phyloP scores from a whole-genome alignment of 805 yeast genomes.

The Lachancea cidri region DNA sequence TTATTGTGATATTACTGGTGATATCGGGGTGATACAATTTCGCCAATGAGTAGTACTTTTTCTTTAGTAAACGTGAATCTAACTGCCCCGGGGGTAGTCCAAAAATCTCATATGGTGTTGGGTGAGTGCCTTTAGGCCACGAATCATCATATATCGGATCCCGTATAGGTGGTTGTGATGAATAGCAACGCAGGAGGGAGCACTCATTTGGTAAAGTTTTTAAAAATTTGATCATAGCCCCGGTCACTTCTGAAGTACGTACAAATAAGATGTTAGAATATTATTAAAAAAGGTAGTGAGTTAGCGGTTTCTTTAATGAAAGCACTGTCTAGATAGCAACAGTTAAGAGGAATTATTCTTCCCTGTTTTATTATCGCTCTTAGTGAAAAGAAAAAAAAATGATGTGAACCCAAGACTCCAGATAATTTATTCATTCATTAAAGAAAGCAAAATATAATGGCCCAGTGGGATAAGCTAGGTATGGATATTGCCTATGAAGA shows the following conservation, averaged over 20 bases:
- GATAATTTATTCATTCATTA: neutral
- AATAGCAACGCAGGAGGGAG: neutral
- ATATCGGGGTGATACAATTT: constrained; percentile 82
- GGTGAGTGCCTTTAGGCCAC: constrained; percentile 57
- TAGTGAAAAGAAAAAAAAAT: neutral
- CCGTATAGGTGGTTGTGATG: neutral
- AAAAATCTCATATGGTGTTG: constrained; percentile 71
- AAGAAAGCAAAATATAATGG: constrained; percentile 11
- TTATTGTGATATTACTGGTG: constrained; percentile 27
- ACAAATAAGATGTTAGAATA: too few species aligned
- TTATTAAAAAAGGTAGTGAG: too few species aligned
- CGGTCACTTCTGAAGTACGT: too few species aligned
- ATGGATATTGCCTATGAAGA: constrained; percentile 67
- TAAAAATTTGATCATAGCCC: neutral
- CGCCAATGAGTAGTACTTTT: constrained; percentile 54
- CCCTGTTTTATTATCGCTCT: neutral
- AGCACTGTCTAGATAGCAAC: too few species aligned
- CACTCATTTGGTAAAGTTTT: neutral
- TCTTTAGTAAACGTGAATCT: constrained; percentile 38
- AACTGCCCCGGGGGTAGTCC: constrained; percentile 36
- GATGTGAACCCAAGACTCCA: neutral
- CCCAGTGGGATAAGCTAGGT: constrained; percentile 60
- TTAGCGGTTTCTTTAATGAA: too few species aligned
- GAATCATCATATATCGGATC: constrained; percentile 15
- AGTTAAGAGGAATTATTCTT: too few species aligned